Conservation (phyloP, 2,329 filamentous ascomycete species). For the Xylariaceae sp. region DNA sequence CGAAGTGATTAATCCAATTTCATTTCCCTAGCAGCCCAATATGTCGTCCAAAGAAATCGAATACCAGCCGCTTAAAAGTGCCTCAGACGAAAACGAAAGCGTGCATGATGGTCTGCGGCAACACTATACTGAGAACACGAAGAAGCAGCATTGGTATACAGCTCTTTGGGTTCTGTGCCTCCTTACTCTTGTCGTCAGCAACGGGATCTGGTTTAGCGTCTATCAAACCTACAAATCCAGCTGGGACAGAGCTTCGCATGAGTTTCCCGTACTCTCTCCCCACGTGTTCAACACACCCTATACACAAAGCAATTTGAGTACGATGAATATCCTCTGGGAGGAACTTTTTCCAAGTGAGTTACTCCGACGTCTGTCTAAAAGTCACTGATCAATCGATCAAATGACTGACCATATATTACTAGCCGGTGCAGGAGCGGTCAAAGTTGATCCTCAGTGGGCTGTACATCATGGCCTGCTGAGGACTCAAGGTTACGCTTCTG, state of each 20-base stretch:
- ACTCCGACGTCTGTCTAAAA: not conserved
- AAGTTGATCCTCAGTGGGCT: not conserved
- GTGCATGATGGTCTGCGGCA: not conserved
- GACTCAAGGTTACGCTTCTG: not conserved
- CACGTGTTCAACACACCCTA: slow-evolving; percentile 1
- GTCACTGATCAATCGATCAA: too few relatives aligned
- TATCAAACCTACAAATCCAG: not conserved
- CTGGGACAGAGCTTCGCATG: not conserved
- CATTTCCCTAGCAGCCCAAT: not conserved
- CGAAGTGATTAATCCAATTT: not conserved
- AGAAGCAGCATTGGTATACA: not conserved
- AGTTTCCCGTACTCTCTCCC: not conserved
- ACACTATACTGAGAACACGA: not conserved
- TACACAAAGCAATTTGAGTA: not conserved
- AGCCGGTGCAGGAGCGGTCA: not conserved
- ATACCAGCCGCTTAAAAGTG: not conserved
- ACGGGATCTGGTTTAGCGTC: not conserved
- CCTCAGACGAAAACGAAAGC: not conserved
- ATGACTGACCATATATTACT: too few relatives aligned
- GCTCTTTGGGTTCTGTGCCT: not conserved
- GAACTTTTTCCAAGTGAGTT: not conserved
- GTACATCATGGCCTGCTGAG: not conserved
- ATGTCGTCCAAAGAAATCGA: not conserved
- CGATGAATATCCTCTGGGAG: not conserved
- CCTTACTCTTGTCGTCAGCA: not conserved